phyloP scores from a whole-genome alignment of 148 eudicot genomes.

The Heliamphora exappendiculata region DNA sequence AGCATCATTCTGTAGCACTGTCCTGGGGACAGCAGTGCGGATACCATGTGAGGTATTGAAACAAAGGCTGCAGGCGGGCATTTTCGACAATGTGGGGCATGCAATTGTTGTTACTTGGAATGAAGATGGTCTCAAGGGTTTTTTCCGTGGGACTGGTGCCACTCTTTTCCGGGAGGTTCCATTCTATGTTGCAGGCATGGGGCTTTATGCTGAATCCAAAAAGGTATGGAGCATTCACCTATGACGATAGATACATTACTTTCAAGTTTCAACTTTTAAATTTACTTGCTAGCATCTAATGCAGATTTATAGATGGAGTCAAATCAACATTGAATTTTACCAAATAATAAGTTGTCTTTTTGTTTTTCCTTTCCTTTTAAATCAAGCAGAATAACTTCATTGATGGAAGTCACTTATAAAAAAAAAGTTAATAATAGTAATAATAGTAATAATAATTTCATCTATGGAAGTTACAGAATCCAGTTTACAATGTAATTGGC shows the following conservation, averaged over 20 bases:
- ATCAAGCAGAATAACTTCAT: too few species aligned
- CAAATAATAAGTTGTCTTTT: too few species aligned
- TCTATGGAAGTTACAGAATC: not conserved
- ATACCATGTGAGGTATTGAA: conserved; percentile 95
- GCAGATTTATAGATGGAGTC: not conserved
- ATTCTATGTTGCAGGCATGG: conserved; percentile 93
- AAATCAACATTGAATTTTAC: not conserved
- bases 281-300: not conserved
- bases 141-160: conserved; percentile 94
- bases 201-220: conserved; percentile 87
- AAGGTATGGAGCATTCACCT: conserved; percentile 43
- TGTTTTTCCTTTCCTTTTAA: too few species aligned
- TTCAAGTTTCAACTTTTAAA: not conserved
- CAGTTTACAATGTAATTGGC: not conserved
- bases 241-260: not conserved
- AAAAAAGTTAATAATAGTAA: not conserved
- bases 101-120: conserved; percentile 81
- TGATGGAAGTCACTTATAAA: too few species aligned
- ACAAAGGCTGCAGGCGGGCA: conserved; percentile 93
- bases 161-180: conserved; percentile 94
- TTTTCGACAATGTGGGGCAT: conserved; percentile 77
- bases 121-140: conserved; percentile 82
- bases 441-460: not conserved
- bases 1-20: conserved; percentile 87
- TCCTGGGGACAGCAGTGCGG: conserved; percentile 89